Conservation (phyloP, 805 yeast genomes). For the Cyberlindnera bimundalis region DNA sequence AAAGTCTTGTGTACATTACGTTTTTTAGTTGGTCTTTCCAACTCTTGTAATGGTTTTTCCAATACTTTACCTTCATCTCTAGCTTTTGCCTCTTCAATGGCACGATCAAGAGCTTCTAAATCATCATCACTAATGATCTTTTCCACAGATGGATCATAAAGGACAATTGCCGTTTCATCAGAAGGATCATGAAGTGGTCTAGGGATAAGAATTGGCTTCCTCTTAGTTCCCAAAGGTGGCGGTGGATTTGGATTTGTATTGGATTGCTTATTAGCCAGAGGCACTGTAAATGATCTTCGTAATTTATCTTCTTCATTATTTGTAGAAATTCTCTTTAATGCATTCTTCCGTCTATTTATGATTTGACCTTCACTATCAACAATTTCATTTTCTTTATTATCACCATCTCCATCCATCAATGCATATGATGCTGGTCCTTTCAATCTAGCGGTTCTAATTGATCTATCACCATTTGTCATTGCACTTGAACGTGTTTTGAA, state of each 20-base stretch:
- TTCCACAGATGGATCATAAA: constrained; percentile 94
- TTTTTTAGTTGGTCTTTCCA: constrained; percentile 27
- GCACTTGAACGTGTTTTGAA: constrained; percentile 34
- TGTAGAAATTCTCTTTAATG: constrained; percentile 47
- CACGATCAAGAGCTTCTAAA: constrained; percentile 31
- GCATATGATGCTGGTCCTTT: constrained; percentile 40
- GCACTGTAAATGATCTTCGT: constrained; percentile 54
- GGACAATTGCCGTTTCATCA: constrained; percentile 88
- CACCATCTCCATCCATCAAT: constrained; percentile 28
- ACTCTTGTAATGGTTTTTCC: constrained; percentile 14
- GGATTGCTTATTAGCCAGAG: constrained; percentile 41
- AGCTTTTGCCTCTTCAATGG: constrained; percentile 27
- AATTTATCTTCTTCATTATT: constrained; percentile 39
- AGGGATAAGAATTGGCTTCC: constrained; percentile 69
- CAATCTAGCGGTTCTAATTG: constrained; percentile 31
- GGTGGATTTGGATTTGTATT: constrained; percentile 44
- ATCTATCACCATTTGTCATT: constrained; percentile 18
- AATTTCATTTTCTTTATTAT: constrained; percentile 35
- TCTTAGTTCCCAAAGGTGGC: constrained; percentile 81
- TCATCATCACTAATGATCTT: constrained; percentile 28
- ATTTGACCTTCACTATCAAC: constrained; percentile 31
- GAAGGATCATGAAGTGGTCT: constrained; percentile 93
- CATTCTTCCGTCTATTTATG: constrained; percentile 46
- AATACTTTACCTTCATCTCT: constrained; percentile 27
- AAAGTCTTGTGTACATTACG: constrained; percentile 59